Percentiles rank a stretch among this genome's conserved stretches.
These are phyloP conservation scores for Conoideocrella luteorostrata DNA, from an alignment of 2,329 filamentous ascomycete species.

Conservation along the genomic window DNA sequence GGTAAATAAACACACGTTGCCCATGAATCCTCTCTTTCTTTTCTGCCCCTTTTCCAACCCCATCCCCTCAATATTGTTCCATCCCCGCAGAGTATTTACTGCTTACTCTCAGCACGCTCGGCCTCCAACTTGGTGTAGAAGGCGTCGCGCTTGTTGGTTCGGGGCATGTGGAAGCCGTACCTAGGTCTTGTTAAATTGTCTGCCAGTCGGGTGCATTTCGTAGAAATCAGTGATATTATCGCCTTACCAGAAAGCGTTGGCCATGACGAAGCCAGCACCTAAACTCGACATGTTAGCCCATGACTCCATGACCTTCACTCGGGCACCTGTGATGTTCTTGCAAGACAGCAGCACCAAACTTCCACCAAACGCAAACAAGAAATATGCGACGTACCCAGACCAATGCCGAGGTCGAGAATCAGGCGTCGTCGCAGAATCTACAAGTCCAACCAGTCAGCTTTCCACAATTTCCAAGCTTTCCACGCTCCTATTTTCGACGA, in stretches of 20 bases:
- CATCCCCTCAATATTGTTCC: neutral
- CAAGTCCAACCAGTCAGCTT: conserved; percentile 25
- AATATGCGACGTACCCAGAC: conserved; percentile 43
- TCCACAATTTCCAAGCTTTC: conserved; percentile 13
- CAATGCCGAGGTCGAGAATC: conserved; percentile 49
- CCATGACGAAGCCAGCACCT: conserved; percentile 50
- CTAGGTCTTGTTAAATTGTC: conserved; percentile 26
- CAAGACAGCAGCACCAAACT: neutral
- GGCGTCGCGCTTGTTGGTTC: conserved; percentile 51
- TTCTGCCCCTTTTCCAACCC: neutral
- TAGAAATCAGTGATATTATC: neutral
- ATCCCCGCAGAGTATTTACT: conserved; percentile 13
- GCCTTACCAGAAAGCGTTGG: conserved; percentile 52
- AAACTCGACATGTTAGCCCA: conserved; percentile 27
- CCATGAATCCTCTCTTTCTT: neutral
- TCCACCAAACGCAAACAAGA: neutral
- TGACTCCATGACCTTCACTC: conserved; percentile 6
- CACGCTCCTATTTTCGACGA: neutral
- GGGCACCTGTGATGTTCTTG: neutral
- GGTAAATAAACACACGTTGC: neutral
- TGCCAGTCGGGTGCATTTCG: conserved; percentile 8
- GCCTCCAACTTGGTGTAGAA: conserved; percentile 54
- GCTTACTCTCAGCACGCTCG: conserved; percentile 37
- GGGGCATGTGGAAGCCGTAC: conserved; percentile 58
- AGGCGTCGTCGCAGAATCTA: conserved; percentile 57